Conservation (phyloP, 1,139 yeast genomes). For the Kurtzmaniella quercitrusa region DNA sequence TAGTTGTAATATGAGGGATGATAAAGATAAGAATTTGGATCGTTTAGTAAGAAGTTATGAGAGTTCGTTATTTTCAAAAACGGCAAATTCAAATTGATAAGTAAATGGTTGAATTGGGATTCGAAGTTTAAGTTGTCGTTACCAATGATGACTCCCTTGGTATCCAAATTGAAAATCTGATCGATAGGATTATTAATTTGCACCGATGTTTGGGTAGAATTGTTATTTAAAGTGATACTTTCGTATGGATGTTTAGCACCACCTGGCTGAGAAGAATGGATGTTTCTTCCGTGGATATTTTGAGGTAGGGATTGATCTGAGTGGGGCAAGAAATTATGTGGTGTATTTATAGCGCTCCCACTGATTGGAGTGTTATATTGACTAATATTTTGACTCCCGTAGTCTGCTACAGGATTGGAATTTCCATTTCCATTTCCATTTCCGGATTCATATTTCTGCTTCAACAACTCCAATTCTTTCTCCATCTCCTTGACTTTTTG, state of each 20-base stretch:
- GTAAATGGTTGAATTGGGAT: constrained; percentile 44
- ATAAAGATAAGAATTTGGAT: constrained; percentile 41
- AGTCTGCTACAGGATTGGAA: neutral
- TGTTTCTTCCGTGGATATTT: neutral
- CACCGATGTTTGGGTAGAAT: constrained; percentile 13
- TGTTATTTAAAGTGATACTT: constrained; percentile 5
- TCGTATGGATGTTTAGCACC: constrained; percentile 4
- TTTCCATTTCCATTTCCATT: constrained; percentile 1
- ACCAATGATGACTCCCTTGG: constrained; percentile 44
- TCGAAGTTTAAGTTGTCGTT: constrained; percentile 48
- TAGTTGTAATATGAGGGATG: constrained; percentile 39
- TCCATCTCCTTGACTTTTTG: constrained; percentile 56
- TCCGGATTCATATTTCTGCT: constrained; percentile 13
- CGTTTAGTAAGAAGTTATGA: constrained; percentile 41
- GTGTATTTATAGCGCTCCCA: neutral
- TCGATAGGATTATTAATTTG: constrained; percentile 46
- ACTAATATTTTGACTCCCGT: neutral
- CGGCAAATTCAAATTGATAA: constrained; percentile 43
- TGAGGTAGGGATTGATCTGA: neutral
- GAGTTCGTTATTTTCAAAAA: constrained; percentile 45
- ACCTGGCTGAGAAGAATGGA: neutral
- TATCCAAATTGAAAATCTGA: constrained; percentile 44
- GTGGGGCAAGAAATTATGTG: neutral
- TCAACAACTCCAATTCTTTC: constrained; percentile 47
- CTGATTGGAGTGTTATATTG: constrained; percentile 5